Evolutionary conservation across 306 rosid species (phyloP).

Genomic region (Sechiopsis laciniata): DNA sequence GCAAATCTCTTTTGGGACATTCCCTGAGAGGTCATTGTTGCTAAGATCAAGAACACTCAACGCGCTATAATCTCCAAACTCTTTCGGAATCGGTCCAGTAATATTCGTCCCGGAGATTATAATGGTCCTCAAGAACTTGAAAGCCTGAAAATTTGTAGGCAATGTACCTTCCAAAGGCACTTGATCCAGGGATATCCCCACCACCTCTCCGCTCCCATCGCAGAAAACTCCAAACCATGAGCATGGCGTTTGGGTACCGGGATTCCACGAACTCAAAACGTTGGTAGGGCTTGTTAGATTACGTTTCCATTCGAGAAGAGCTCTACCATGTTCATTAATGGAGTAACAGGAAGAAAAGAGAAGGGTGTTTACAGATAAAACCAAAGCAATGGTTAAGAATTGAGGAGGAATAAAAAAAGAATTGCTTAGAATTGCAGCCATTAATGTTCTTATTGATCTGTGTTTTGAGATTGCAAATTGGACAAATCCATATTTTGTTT

Average conservation of each 20-base stretch:
- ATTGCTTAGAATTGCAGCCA: conserved; percentile 76
- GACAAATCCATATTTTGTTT: conserved; percentile 93
- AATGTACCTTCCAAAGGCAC: conserved; percentile 62
- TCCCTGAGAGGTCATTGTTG: conserved; percentile 54
- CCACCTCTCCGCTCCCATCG: conserved; percentile 51
- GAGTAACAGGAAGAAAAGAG: conserved; percentile 51
- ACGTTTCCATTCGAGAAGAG: conserved; percentile 71
- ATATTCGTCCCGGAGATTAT: conserved; percentile 50
- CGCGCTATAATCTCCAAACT: conserved; percentile 50
- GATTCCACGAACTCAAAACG: conserved; percentile 57
- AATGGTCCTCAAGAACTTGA: conserved; percentile 48
- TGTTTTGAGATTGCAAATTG: conserved; percentile 89
- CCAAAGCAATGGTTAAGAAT: conserved; percentile 33
- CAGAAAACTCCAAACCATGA: conserved; percentile 73
- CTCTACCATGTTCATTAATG: conserved; percentile 69
- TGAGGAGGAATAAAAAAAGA: conserved; percentile 33
- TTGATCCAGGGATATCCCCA: conserved; percentile 46
- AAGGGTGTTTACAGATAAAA: conserved; percentile 40
- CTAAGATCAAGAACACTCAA: conserved; percentile 53
- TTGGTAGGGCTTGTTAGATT: conserved; percentile 41
- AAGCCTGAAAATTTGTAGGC: conserved; percentile 63
- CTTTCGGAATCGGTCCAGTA: conserved; percentile 56
- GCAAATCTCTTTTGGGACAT: conserved; percentile 67
- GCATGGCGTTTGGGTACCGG: conserved; percentile 58
- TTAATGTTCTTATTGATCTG: conserved; percentile 55